Evolutionary conservation across 1,284 basidiomycete genomes (phyloP), one percentile per base, ranked within the genome.

Genomic region (Anthracocystis panici-leucophaei): DNA sequence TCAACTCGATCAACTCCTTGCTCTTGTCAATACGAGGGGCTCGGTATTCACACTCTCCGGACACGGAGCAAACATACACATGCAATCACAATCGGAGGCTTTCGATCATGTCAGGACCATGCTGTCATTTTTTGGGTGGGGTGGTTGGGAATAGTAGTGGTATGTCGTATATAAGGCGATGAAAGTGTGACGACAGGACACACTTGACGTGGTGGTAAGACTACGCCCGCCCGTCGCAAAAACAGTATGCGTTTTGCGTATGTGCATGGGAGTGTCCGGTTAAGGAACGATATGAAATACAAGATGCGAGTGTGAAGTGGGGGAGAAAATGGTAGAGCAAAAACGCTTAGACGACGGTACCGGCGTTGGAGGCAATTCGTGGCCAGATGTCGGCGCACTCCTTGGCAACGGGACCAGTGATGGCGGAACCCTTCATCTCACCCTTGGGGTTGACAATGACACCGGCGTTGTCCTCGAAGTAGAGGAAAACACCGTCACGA

Each of bases 331-430:
- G 31, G 51, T 20, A 29, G 44, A 44, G 38, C 11, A 23, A 44
- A 44, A 10, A 46, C 50, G 57, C 71, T 88, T 89, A 90, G 80
- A 98, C 96, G 87, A 99, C 96, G 77, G 95, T 98, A 86, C 95
- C 95, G 77, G 95, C 95, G 89, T 98, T 98, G 80, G 95, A 94
- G 70, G 86, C 86, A 64, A 99, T 98, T 95, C 96, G 95, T 79
- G 96, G 96, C 96, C 97, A 99, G 77, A 99, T 90, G 89, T 99
- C 96, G 85, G 95, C 95, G 86, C 93, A 95, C 93, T 94, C 93
- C 90, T 95, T 96, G 88, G 93, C 94, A 68, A 95, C 93, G 54
- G 96, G 97, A 79, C 96, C 96, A 78, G 96, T 95, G 88, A 99
- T 99, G 82, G 95, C 84, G 58, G 82, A 83, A 69, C 96, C 96